These are phyloP conservation scores for Plasmopara muralis DNA, from an alignment of 352 stramenopile genomes.

Conservation along the genomic window DNA sequence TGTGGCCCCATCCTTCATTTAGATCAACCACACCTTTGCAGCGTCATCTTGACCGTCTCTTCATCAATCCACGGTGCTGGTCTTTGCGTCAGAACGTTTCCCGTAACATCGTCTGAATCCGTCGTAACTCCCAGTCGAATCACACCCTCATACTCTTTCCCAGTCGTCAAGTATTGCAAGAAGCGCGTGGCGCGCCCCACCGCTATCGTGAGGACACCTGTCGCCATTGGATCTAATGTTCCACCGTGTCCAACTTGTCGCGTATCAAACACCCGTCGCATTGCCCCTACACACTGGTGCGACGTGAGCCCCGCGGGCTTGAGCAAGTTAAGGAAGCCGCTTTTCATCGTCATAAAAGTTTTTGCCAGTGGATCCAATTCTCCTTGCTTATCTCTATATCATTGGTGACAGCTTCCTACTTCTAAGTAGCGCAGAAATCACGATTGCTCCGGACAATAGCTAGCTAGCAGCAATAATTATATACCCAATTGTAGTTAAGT, in stretches of 20 bases:
- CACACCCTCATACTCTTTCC: conserved; percentile 70
- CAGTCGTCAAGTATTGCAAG: conserved; percentile 59
- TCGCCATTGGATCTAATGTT: conserved; percentile 86
- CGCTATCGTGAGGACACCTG: conserved; percentile 75
- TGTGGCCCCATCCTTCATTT: background rate
- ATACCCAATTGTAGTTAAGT: too few species aligned
- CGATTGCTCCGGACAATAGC: too few species aligned
- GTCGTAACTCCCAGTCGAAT: conserved; percentile 78
- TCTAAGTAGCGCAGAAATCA: too few species aligned
- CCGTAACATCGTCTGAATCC: conserved; percentile 76
- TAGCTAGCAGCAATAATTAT: too few species aligned
- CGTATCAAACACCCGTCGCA: conserved; percentile 69
- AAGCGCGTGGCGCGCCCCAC: conserved; percentile 78
- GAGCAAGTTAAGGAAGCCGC: conserved; percentile 75
- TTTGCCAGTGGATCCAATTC: too few species aligned
- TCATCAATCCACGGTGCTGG: conserved; percentile 56
- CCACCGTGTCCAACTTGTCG: conserved; percentile 72
- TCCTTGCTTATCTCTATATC: too few species aligned
- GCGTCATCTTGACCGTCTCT: conserved; percentile 18
- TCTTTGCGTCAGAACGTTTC: conserved; percentile 41
- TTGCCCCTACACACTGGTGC: conserved; percentile 60
- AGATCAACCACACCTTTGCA: conserved; percentile 36
- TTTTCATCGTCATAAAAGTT: conserved; percentile 11
- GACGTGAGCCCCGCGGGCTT: conserved; percentile 76
- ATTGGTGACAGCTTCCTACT: too few species aligned